Evolutionary conservation across 768 basidiomycete genomes (phyloP).

Genomic region (Cystofilobasidium ferigula): DNA sequence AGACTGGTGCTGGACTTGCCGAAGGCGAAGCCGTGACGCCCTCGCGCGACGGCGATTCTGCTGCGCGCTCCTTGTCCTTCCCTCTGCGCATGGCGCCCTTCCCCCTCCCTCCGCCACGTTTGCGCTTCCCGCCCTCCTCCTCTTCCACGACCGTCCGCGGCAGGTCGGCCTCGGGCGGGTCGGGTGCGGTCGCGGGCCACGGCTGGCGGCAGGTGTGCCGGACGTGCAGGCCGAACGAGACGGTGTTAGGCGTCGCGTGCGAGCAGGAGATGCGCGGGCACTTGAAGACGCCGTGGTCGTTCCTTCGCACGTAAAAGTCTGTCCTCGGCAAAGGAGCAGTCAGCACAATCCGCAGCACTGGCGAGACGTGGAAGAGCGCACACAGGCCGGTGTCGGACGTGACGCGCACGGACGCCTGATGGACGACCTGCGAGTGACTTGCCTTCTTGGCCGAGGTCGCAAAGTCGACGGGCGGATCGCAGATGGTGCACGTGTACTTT

Average conservation of each 20-base stretch:
- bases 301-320: not conserved
- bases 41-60: no score
- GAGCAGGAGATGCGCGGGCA: not conserved
- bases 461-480: not conserved
- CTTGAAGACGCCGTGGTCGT: no score
- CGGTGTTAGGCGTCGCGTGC: not conserved
- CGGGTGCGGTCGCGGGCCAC: not conserved
- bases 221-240: constrained; percentile 5
- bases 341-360: not conserved
- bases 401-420: not conserved
- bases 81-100: no score
- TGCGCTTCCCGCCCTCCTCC: not conserved
- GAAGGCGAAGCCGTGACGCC: no score
- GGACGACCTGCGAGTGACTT: not conserved
- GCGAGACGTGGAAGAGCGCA: not conserved
- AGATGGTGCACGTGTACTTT: not conserved
- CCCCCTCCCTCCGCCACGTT: not conserved
- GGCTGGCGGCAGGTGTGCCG: not conserved
- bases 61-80: no score
- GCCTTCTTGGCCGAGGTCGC: not conserved
- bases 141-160: not conserved
- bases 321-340: not conserved
- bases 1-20: no score
- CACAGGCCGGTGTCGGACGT: not conserved
- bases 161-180: not conserved